phyloP scores from a whole-genome alignment of 202 grass and related monocot species.

The Panicum hallii region DNA sequence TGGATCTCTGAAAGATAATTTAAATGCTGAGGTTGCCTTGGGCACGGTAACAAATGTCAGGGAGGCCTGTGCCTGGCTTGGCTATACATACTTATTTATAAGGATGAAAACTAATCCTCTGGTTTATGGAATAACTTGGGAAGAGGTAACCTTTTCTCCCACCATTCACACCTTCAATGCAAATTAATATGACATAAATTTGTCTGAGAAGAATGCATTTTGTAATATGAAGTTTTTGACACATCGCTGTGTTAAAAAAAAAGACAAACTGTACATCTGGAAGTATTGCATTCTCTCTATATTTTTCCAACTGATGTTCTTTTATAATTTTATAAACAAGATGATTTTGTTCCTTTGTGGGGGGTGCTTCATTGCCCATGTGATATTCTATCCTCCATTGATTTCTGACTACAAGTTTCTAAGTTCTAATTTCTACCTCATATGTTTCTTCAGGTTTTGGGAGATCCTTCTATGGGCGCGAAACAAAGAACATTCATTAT shows the following conservation, averaged over 20 bases:
- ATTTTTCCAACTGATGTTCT: conserved; percentile 24
- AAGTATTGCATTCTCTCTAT: conserved; percentile 23
- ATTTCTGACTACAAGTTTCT: conserved; percentile 19
- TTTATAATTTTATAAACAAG: conserved; percentile 29
- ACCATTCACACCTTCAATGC: conserved; percentile 21
- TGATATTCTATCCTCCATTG: conserved; percentile 29
- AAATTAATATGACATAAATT: conserved; percentile 20
- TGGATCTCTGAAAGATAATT: conserved; percentile 95
- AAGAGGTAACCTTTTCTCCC: conserved; percentile 65
- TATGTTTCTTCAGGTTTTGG: conserved; percentile 60
- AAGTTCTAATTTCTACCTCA: conserved; percentile 15
- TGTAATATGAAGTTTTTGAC: conserved; percentile 19
- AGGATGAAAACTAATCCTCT: conserved; percentile 99
- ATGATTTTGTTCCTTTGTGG: conserved; percentile 19
- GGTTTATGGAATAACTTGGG: conserved; percentile 95
- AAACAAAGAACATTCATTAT: conserved; percentile 91
- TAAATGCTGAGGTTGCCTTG: conserved; percentile 98
- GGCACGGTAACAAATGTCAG: conserved; percentile 98
- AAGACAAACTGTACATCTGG: conserved; percentile 2
- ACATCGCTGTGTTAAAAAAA: conserved; percentile 15
- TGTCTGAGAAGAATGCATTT: conserved; percentile 27
- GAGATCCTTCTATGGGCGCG: conserved; percentile 80
- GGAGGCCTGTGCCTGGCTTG: conserved; percentile 98
- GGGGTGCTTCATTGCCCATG: conserved; percentile 28
- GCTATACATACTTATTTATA: conserved; percentile 98